phyloP scores from a whole-genome alignment of 495 filamentous ascomycete species.

The Rostrohypoxylon terebratum region DNA sequence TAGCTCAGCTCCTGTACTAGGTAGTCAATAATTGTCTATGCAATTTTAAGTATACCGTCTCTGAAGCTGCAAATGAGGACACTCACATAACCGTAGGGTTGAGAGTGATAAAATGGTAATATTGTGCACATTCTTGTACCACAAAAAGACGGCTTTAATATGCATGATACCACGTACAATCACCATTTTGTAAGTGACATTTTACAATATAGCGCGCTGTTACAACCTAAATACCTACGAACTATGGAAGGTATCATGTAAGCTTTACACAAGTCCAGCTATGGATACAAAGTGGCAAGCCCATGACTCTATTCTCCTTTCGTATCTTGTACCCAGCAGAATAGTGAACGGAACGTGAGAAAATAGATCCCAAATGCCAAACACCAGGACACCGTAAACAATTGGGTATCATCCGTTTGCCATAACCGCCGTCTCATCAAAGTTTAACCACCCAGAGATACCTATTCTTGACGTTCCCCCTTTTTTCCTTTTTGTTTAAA shows the following conservation, averaged over 20 bases:
- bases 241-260: not conserved
- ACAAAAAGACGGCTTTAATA: not conserved
- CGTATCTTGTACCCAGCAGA: not conserved
- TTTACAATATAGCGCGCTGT: not conserved
- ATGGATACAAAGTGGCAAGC: not conserved
- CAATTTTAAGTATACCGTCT: not conserved
- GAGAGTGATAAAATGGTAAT: not conserved
- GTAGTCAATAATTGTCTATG: slow-evolving; percentile 7
- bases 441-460: not conserved
- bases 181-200: not conserved
- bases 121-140: no score
- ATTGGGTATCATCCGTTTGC: slow-evolving; percentile 32
- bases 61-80: not conserved
- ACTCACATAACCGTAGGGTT: no score
- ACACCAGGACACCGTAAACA: slow-evolving; percentile 4
- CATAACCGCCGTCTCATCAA: not conserved
- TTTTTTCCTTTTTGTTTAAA: no score
- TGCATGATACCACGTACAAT: not conserved
- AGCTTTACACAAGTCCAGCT: not conserved
- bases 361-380: not conserved
- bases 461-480: not conserved
- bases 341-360: not conserved
- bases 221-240: not conserved
- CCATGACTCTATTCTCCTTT: not conserved
- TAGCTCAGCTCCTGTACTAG: slow-evolving; percentile 2